Percentiles rank a stretch among this genome's conserved stretches.
Conservation (phyloP, 164 flowering plant genomes). For the Sextonia rubra region DNA sequence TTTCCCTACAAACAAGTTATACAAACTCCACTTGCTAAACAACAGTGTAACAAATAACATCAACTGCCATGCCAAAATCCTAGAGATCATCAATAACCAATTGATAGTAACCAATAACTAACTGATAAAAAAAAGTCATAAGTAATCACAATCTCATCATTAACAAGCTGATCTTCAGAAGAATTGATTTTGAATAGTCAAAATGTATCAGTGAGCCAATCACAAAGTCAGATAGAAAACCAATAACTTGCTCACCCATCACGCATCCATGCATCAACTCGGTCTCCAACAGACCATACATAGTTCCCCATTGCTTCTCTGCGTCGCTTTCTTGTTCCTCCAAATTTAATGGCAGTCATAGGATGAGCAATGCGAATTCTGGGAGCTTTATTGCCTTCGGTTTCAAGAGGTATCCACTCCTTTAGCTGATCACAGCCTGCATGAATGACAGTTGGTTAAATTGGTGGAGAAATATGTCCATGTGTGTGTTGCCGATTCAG, state of each 20-base stretch:
- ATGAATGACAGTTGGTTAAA: not conserved
- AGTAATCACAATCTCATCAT: too few species aligned
- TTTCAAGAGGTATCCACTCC: slow-evolving; percentile 74
- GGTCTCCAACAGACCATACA: slow-evolving; percentile 87
- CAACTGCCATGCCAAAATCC: too few species aligned
- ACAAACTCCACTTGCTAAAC: too few species aligned
- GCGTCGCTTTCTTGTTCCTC: slow-evolving; percentile 78
- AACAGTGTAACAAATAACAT: too few species aligned
- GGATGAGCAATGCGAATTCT: slow-evolving; percentile 71
- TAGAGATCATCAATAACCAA: too few species aligned
- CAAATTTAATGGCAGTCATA: slow-evolving; percentile 43
- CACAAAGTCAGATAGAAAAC: too few species aligned
- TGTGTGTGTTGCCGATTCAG: not conserved
- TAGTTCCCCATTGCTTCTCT: slow-evolving; percentile 61
- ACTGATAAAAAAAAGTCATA: too few species aligned
- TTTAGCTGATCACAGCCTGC: slow-evolving; percentile 47
- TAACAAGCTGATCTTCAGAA: too few species aligned
- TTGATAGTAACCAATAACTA: too few species aligned
- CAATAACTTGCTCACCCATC: slow-evolving; percentile 47
- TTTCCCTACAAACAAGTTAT: too few species aligned
- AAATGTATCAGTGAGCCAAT: too few species aligned
- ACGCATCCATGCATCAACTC: slow-evolving; percentile 82
- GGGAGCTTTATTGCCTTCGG: slow-evolving; percentile 53
- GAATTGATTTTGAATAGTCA: too few species aligned
- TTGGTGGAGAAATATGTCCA: not conserved